Percentiles rank a stretch among this genome's conserved stretches.
phyloP scores from a whole-genome alignment of 129 eudicot genomes.

The Tagetes erecta region DNA sequence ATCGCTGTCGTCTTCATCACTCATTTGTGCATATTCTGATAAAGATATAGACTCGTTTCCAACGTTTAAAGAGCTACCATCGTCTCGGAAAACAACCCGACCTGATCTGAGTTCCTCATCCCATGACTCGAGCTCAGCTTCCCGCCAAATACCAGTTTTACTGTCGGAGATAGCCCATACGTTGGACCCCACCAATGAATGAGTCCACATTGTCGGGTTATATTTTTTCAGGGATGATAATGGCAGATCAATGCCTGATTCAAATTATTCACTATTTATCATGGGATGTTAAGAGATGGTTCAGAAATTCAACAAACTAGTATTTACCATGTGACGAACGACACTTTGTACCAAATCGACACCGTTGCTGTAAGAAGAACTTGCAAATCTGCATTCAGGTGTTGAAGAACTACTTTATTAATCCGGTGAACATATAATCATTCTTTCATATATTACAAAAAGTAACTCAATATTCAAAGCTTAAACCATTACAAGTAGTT shows the following conservation, averaged over 20 bases:
- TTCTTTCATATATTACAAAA: conserved; percentile 9
- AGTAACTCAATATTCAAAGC: neutral
- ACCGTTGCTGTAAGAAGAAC: conserved; percentile 95
- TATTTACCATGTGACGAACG: conserved; percentile 93
- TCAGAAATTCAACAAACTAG: conserved; percentile 21
- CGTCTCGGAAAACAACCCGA: conserved; percentile 67
- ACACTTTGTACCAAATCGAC: conserved; percentile 97
- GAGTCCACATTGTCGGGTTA: conserved; percentile 59
- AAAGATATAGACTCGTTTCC: conserved; percentile 55
- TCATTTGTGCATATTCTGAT: conserved; percentile 62
- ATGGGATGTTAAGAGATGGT: neutral
- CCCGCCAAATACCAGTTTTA: conserved; percentile 73
- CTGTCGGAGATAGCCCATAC: conserved; percentile 70
- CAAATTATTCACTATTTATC: neutral
- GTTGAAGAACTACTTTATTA: conserved; percentile 59
- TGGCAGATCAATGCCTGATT: conserved; percentile 68
- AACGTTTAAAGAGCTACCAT: conserved; percentile 62
- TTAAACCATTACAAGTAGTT: conserved; percentile 6
- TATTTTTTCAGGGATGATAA: conserved; percentile 64
- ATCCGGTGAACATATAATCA: conserved; percentile 29
- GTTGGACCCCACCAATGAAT: conserved; percentile 71
- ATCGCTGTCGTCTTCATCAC: conserved; percentile 49
- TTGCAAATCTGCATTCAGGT: conserved; percentile 96
- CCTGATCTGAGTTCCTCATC: conserved; percentile 57
- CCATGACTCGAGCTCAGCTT: conserved; percentile 94